Evolutionary conservation across 2,329 filamentous ascomycete genomes (phyloP).

Genomic region (Fusarium floridanum): DNA sequence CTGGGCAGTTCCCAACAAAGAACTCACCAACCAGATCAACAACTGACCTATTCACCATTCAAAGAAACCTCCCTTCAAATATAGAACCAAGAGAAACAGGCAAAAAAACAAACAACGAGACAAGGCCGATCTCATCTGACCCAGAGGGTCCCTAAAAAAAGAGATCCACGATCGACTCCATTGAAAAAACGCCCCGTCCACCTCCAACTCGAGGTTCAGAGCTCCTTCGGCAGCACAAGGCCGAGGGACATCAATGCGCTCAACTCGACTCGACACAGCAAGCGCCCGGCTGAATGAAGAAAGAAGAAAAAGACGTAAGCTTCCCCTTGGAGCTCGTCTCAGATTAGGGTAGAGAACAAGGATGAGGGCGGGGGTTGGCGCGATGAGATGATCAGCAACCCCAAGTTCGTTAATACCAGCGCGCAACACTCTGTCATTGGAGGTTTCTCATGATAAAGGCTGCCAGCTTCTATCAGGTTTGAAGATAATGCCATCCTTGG

Average conservation of each 20-base stretch:
- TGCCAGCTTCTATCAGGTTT: constrained; percentile 27
- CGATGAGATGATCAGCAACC: constrained; percentile 27
- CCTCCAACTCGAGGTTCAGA: constrained; percentile 20
- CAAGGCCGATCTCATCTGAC: constrained; percentile 4
- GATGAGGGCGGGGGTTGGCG: constrained; percentile 22
- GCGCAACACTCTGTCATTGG: constrained; percentile 27
- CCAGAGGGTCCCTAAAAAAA: constrained; percentile 18
- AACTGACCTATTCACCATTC: neutral
- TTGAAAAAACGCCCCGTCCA: constrained; percentile 16
- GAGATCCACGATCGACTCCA: constrained; percentile 1
- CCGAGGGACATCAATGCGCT: constrained; percentile 21
- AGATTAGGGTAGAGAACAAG: constrained; percentile 17
- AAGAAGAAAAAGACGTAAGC: neutral
- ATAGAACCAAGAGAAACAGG: neutral
- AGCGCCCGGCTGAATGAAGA: constrained; percentile 10
- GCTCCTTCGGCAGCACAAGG: constrained; percentile 23
- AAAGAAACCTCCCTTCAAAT: neutral
- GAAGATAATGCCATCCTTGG: constrained; percentile 29
- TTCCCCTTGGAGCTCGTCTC: neutral
- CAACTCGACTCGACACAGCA: neutral
- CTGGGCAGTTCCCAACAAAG: neutral
- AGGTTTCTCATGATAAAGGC: constrained; percentile 2
- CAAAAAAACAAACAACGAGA: constrained; percentile 18
- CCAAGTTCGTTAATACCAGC: constrained; percentile 28
- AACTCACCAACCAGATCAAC: neutral